Percentiles rank a stretch among this genome's conserved stretches.
Conservation (phyloP, 2,329 filamentous ascomycete genomes). For the Graphiopsis chlorocephala region DNA sequence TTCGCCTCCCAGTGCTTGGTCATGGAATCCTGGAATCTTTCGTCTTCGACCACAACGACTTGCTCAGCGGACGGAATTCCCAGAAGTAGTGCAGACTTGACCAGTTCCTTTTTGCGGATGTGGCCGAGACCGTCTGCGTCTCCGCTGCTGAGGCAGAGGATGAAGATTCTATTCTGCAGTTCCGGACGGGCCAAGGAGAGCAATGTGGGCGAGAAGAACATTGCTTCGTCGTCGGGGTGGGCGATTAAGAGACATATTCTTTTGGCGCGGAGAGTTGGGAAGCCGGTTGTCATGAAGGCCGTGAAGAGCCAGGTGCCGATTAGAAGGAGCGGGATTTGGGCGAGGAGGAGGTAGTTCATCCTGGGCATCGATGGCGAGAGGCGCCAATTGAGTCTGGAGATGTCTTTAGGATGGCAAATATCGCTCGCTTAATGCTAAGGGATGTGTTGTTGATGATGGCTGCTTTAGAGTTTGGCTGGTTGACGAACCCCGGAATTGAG, state of each 20-base stretch:
- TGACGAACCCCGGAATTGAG: not conserved
- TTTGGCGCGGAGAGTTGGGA: slow-evolving; percentile 73
- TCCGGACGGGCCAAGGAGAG: slow-evolving; percentile 77
- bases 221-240: slow-evolving; percentile 97
- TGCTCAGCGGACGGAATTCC: slow-evolving; percentile 74
- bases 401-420: not conserved
- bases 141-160: slow-evolving; percentile 88
- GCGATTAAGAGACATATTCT: slow-evolving; percentile 90
- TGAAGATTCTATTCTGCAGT: slow-evolving; percentile 86
- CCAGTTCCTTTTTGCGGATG: slow-evolving; percentile 77
- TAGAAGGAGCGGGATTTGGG: slow-evolving; percentile 41
- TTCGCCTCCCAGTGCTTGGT: slow-evolving; percentile 69
- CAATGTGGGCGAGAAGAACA: slow-evolving; percentile 95
- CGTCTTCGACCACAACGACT: slow-evolving; percentile 79
- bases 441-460: not conserved
- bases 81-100: slow-evolving; percentile 73
- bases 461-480: not conserved
- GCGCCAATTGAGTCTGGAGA: not conserved
- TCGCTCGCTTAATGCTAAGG: not conserved
- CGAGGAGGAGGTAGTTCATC: slow-evolving; percentile 43
- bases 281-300: slow-evolving; percentile 44
- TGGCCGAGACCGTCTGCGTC: slow-evolving; percentile 85
- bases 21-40: slow-evolving; percentile 88
- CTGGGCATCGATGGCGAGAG: slow-evolving; percentile 10
- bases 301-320: slow-evolving; percentile 49